A percentile compares a stretch with the other conserved stretches of the same genome.
Conservation (phyloP, 2,329 filamentous ascomycete genomes). For the Parastagonospora nodorum region DNA sequence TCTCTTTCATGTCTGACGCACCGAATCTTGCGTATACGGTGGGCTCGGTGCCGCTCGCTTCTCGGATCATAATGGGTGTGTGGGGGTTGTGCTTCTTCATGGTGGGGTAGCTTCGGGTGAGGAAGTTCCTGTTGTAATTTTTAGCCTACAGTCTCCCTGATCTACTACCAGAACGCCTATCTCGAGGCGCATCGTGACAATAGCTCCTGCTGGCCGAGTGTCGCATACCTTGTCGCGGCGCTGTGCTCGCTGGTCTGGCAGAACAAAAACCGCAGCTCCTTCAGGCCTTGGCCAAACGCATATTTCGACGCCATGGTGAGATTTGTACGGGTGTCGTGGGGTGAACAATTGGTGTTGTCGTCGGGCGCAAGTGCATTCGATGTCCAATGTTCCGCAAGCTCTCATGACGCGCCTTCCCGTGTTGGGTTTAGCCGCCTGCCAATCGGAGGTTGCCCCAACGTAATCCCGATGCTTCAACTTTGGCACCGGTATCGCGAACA, state of each 20-base stretch:
- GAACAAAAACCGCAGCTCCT: conserved; percentile 96
- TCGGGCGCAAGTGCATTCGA: conserved; percentile 4
- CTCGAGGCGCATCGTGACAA: neutral
- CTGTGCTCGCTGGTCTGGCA: conserved; percentile 94
- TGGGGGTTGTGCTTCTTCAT: conserved; percentile 99
- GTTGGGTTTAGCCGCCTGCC: conserved; percentile 10
- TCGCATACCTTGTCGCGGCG: conserved; percentile 77
- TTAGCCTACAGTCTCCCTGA: too few relatives aligned
- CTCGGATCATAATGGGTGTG: conserved; percentile 91
- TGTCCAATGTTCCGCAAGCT: conserved; percentile 27
- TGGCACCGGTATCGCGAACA: conserved; percentile 22
- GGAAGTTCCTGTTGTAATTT: conserved; percentile 70
- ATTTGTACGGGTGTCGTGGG: conserved; percentile 3
- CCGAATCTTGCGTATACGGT: conserved; percentile 92
- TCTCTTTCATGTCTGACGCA: conserved; percentile 50
- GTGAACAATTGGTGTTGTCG: conserved; percentile 21
- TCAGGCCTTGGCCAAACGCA: conserved; percentile 84
- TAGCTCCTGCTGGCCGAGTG: conserved; percentile 1
- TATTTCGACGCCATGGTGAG: conserved; percentile 85
- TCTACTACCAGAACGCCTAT: too few relatives aligned
- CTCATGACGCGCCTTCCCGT: conserved; percentile 11
- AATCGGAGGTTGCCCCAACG: conserved; percentile 30
- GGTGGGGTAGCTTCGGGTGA: conserved; percentile 88
- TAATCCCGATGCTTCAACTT: conserved; percentile 29
- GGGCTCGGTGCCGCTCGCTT: conserved; percentile 82